Conservation (phyloP, 306 rosid species). For the Prunus campanulata region DNA sequence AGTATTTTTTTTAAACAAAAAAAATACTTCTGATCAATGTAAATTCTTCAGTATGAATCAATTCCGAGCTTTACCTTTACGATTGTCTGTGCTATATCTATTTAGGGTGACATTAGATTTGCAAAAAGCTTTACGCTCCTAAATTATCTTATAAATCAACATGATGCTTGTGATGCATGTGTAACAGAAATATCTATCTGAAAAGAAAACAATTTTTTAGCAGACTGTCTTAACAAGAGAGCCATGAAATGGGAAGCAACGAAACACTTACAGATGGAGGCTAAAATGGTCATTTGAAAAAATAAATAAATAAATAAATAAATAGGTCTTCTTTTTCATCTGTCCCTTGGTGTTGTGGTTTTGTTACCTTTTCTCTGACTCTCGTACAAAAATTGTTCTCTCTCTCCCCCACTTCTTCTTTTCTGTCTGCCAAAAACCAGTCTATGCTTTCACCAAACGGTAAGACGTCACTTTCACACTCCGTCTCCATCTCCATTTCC, state of each 20-base stretch:
- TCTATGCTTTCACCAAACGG: constrained; percentile 5
- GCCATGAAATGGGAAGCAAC: too few relatives aligned
- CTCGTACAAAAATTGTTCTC: constrained; percentile 11
- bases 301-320: neutral
- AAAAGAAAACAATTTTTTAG: too few relatives aligned
- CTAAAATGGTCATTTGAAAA: neutral
- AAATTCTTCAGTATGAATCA: too few relatives aligned
- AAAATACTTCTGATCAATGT: neutral
- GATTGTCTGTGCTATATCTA: neutral
- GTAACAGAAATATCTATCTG: too few relatives aligned
- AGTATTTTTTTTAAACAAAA: neutral
- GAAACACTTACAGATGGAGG: neutral
- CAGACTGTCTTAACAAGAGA: too few relatives aligned
- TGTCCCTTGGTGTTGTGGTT: neutral
- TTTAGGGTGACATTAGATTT: neutral
- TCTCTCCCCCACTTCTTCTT: constrained; percentile 19
- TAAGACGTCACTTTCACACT: constrained; percentile 32
- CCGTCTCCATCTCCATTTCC: neutral
- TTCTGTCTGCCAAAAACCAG: constrained; percentile 18
- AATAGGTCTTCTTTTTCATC: neutral
- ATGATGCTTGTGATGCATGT: too few relatives aligned
- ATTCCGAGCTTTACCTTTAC: neutral
- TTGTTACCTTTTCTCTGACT: neutral
- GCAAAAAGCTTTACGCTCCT: too few relatives aligned
- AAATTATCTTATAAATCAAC: too few relatives aligned